Base-by-base conservation (phyloP, 2,329 filamentous ascomycete genomes). In the Coleophoma crateriformis region DNA sequence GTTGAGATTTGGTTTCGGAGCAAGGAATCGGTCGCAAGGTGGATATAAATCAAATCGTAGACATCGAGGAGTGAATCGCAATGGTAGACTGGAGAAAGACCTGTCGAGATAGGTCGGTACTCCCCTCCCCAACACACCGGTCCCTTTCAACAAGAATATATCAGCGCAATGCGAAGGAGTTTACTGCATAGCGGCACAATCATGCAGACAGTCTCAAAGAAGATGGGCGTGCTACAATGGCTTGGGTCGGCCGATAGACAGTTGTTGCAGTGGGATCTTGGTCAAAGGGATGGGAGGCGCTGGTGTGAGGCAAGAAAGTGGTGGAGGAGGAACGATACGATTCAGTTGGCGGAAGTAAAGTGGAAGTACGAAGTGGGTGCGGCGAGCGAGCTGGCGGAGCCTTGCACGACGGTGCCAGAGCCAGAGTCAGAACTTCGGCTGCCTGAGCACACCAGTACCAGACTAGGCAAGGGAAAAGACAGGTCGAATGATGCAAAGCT, bases 21-120 rank as follows among this genome's bases (percentile, higher is more conserved):
- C 5, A 4, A 27, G 27, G 27, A 27, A 27, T 27, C 7, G 35
- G 13, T 38, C 35, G 52, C 50, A 55, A 53, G 27, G 27, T 27
- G 7, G 27, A 27, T 7, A 27, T 27, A 7, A 27, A 27, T 27
- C 52, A 62, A 40, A 53, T 52, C 46, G 49, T 56, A 54, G 59
- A 56, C 58, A 63, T 64, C 51, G 61, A 59, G 54, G 49, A 45
- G 34, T 38, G 39, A 33, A 33, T 37, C 27, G 27, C 27, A 32
- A 34, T 46, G 47, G 22, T 34, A 34, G 20, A 7, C 43, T 37
- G 48, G 53, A 44, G 48, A 38, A 17, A 27, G 45, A 46, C 39
- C 22, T 37, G 34, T 53, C 34, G 48, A 45, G 38, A 48, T 50
- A 45, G 51, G 50, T 43, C 11, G 46, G 43, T 27, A 34, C 37